phyloP scores from a whole-genome alignment of 2,329 filamentous ascomycete species.

The Arthrobotrys iridis region DNA sequence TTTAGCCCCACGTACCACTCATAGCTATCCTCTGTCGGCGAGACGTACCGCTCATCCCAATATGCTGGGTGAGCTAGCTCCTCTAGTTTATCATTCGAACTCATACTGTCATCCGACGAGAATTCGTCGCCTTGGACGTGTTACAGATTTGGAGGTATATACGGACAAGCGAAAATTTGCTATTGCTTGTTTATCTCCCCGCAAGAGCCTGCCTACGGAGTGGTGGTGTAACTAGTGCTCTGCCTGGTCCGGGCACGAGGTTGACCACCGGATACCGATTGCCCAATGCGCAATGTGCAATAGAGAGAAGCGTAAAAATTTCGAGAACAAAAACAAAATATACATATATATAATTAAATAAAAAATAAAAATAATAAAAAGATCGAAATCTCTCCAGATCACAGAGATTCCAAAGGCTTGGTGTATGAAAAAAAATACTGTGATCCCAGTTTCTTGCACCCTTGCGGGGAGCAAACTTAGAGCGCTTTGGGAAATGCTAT shows the following conservation, averaged over 20 bases:
- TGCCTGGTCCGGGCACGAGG: no score
- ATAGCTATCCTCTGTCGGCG: constrained; percentile 51
- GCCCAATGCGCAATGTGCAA: no score
- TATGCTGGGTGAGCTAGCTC: constrained; percentile 54
- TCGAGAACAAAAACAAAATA: no score
- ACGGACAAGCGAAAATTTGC: neutral
- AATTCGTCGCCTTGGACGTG: neutral
- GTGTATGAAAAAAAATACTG: no score
- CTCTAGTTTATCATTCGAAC: constrained; percentile 53
- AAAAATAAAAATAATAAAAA: no score
- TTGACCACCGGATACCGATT: no score
- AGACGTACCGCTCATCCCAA: constrained; percentile 56
- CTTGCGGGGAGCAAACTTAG: neutral
- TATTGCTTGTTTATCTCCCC: neutral
- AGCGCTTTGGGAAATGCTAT: neutral
- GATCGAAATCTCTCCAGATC: no score
- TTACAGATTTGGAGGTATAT: constrained; percentile 2
- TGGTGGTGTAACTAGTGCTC: constrained; percentile 32
- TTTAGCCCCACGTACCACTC: constrained; percentile 54
- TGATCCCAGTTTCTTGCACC: no score
- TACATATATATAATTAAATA: no score
- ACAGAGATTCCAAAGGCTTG: no score
- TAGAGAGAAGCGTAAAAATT: no score
- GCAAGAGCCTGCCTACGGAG: neutral
- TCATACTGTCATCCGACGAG: constrained; percentile 13